phyloP scores from a whole-genome alignment of 306 rosid species.

The Ziziphus jujuba region DNA sequence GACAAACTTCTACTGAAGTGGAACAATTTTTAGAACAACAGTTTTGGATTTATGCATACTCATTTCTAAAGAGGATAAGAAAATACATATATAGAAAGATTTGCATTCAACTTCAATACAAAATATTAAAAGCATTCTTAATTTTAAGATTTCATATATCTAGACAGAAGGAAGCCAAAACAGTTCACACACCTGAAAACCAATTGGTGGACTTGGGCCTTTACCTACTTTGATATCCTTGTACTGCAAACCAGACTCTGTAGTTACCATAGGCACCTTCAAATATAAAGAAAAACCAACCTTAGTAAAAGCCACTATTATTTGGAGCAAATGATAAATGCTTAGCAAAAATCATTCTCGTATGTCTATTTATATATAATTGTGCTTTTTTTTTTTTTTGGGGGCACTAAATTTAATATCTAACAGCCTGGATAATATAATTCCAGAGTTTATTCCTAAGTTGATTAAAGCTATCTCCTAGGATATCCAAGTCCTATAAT shows the following conservation, averaged over 20 bases:
- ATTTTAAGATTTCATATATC: too few species aligned
- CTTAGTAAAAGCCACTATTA: slow-evolving; percentile 13
- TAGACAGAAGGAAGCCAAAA: slow-evolving; percentile 16
- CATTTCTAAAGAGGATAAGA: too few species aligned
- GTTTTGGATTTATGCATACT: slow-evolving; percentile 6
- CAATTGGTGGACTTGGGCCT: slow-evolving; percentile 92
- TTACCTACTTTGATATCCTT: slow-evolving; percentile 85
- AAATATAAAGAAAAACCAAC: slow-evolving; percentile 27
- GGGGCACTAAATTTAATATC: too few species aligned
- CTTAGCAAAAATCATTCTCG: slow-evolving; percentile 11
- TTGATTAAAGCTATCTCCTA: too few species aligned
- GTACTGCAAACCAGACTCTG: slow-evolving; percentile 89
- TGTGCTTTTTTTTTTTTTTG: too few species aligned
- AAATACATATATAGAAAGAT: background rate
- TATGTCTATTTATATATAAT: too few species aligned
- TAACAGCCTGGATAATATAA: too few species aligned
- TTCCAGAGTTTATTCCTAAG: too few species aligned
- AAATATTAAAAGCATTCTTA: too few species aligned
- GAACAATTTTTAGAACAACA: background rate
- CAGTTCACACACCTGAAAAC: slow-evolving; percentile 72
- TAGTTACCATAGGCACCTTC: slow-evolving; percentile 81
- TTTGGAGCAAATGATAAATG: slow-evolving; percentile 17
- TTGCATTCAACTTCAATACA: too few species aligned
- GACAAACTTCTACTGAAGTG: background rate
- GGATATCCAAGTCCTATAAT: too few species aligned